Evolutionary conservation across 768 basidiomycete species (phyloP).

Genomic region (Collybiopsis luxurians): DNA sequence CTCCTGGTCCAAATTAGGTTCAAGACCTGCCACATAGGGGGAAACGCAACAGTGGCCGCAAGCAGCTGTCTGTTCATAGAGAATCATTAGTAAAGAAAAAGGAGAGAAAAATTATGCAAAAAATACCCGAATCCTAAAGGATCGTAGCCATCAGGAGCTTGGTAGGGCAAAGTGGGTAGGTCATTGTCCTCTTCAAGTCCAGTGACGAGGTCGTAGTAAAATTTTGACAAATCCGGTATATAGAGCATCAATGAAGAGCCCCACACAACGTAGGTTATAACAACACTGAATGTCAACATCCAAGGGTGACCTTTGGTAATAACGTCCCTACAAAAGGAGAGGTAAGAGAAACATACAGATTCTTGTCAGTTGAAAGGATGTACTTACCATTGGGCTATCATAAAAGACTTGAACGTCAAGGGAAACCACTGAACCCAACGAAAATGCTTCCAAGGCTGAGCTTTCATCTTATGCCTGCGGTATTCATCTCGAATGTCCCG

Average conservation of each 20-base stretch:
- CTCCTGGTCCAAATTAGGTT: conserved; percentile 1
- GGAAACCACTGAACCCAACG: conserved; percentile 5
- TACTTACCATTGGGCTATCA: conserved; percentile 5
- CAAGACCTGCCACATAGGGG: conserved; percentile 3
- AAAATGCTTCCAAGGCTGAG: not conserved
- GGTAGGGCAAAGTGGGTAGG: not conserved
- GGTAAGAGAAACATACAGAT: no score
- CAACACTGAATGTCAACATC: not conserved
- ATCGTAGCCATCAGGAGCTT: not conserved
- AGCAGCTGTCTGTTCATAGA: conserved; percentile 2
- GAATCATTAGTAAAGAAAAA: not conserved
- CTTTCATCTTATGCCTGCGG: not conserved
- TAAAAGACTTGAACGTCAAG: not conserved
- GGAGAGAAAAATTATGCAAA: not conserved
- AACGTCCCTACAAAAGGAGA: conserved; percentile 3
- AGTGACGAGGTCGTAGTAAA: not conserved
- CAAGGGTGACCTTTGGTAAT: conserved; percentile 8
- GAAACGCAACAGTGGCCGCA: conserved; percentile 1
- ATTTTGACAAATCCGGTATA: not conserved
- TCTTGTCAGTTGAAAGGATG: not conserved
- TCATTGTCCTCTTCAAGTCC: not conserved
- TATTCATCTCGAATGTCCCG: conserved; percentile 8
- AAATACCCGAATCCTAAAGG: conserved; percentile 1
- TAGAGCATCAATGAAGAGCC: conserved; percentile 5
- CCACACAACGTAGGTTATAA: conserved; percentile 6